Conservation (phyloP, 1,139 yeast genomes). For the Debaryomyces nepalensis region DNA sequence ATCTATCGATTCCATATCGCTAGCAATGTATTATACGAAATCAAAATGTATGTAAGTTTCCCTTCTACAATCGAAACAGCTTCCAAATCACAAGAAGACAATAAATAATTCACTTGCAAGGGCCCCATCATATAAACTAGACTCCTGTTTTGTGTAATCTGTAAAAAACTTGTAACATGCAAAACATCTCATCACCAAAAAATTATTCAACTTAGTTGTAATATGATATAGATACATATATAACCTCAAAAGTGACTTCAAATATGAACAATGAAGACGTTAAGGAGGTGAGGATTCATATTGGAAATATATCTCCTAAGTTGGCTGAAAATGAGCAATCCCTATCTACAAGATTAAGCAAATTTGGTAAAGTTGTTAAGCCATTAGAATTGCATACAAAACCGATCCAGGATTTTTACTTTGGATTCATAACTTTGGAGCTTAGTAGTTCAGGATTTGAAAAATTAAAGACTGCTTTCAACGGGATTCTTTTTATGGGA, state of each 20-base stretch:
- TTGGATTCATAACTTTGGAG: conserved; percentile 68
- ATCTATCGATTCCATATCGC: conserved; percentile 10
- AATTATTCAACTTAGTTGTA: conserved; percentile 5
- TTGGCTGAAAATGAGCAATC: conserved; percentile 50
- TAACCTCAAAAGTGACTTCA: background rate
- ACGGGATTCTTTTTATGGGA: conserved; percentile 80
- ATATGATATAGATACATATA: background rate
- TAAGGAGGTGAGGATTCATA: conserved; percentile 53
- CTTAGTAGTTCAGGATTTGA: conserved; percentile 49
- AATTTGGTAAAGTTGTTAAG: conserved; percentile 51
- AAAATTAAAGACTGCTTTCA: conserved; percentile 57
- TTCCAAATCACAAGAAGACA: too few species aligned
- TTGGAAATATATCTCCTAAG: conserved; percentile 66
- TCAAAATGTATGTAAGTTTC: too few species aligned
- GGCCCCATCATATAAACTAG: background rate
- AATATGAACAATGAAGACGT: conserved; percentile 13
- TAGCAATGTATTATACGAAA: too few species aligned
- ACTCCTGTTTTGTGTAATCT: conserved; percentile 1
- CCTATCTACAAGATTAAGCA: conserved; percentile 50
- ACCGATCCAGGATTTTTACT: conserved; percentile 53
- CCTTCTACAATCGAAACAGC: too few species aligned
- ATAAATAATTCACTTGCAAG: background rate
- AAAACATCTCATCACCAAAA: conserved; percentile 11
- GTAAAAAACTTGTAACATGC: conserved; percentile 1
- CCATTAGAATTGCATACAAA: conserved; percentile 57